These are phyloP conservation scores for Neopestalotiopsis sp. DNA, from an alignment of 2,329 filamentous ascomycete species.

Conservation along the genomic window DNA sequence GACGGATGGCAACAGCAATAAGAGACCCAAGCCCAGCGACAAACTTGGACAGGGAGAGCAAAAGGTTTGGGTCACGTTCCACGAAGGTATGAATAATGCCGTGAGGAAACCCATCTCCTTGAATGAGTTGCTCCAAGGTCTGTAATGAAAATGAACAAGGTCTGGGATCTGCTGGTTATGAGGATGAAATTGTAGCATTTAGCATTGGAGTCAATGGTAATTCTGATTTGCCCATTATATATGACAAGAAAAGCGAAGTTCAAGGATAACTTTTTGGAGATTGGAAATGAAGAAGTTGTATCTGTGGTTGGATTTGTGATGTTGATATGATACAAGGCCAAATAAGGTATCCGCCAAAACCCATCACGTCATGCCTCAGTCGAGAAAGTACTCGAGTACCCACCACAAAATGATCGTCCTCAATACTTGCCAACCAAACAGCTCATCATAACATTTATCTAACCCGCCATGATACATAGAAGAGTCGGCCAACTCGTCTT, in stretches of 20 bases:
- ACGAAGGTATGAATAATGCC: slow-evolving; percentile 81
- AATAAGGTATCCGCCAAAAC: not conserved
- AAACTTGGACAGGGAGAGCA: slow-evolving; percentile 47
- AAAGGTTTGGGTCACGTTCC: slow-evolving; percentile 76
- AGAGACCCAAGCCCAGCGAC: slow-evolving; percentile 28
- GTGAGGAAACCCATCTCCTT: slow-evolving; percentile 77
- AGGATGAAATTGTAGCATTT: slow-evolving; percentile 4
- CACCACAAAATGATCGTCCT: not conserved
- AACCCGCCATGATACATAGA: slow-evolving; percentile 25
- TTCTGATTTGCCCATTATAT: not conserved
- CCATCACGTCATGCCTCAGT: slow-evolving; percentile 9
- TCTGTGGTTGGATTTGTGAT: not conserved
- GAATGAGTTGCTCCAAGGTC: slow-evolving; percentile 68
- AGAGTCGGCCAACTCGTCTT: slow-evolving; percentile 19
- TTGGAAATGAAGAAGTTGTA: not conserved
- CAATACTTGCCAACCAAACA: not conserved
- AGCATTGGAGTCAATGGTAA: slow-evolving; percentile 6
- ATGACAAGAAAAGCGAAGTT: not conserved
- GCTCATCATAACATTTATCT: not conserved
- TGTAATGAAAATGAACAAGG: slow-evolving; percentile 42
- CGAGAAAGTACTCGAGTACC: not conserved
- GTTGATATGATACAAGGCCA: not conserved
- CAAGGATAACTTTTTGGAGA: not conserved
- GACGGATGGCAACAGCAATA: slow-evolving; percentile 42
- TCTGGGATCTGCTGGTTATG: not conserved